phyloP scores from a whole-genome alignment of 352 stramenopile species.

The Thalassiosira hispida region DNA sequence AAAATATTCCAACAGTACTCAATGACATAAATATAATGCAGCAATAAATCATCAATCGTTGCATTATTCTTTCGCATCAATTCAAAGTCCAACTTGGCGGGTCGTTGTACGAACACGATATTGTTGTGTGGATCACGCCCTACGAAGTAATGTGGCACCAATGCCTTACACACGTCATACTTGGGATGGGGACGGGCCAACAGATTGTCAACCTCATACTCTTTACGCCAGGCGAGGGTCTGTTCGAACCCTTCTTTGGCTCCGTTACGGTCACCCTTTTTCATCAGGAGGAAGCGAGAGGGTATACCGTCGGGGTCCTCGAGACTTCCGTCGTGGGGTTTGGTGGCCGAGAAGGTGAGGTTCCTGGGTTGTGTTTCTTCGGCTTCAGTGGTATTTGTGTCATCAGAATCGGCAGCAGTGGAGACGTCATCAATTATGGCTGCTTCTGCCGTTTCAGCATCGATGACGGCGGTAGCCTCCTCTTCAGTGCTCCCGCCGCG shows the following conservation, averaged over 20 bases:
- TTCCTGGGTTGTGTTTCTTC: constrained; percentile 10
- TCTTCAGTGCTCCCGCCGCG: constrained; percentile 34
- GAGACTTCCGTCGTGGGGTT: constrained; percentile 68
- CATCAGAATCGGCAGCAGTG: background rate
- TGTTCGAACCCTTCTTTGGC: constrained; percentile 57
- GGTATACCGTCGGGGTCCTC: constrained; percentile 78
- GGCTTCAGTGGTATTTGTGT: constrained; percentile 1
- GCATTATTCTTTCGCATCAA: constrained; percentile 60
- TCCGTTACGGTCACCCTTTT: constrained; percentile 58
- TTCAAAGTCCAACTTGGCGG: constrained; percentile 69
- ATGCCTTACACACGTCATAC: constrained; percentile 70
- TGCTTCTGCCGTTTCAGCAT: background rate
- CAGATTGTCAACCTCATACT: constrained; percentile 67
- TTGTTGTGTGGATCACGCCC: constrained; percentile 68
- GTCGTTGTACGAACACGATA: constrained; percentile 74
- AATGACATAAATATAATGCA: constrained; percentile 83
- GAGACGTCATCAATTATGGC: background rate
- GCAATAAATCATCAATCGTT: constrained; percentile 70
- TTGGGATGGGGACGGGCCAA: constrained; percentile 66
- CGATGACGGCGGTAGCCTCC: constrained; percentile 1
- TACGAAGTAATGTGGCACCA: constrained; percentile 74
- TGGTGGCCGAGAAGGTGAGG: constrained; percentile 59
- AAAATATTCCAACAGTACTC: constrained; percentile 84
- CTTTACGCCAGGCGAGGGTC: constrained; percentile 66
- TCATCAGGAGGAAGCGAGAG: constrained; percentile 75